Evolutionary conservation across 2,329 filamentous ascomycete species (phyloP).

Genomic region (Incumbomyces lentus): DNA sequence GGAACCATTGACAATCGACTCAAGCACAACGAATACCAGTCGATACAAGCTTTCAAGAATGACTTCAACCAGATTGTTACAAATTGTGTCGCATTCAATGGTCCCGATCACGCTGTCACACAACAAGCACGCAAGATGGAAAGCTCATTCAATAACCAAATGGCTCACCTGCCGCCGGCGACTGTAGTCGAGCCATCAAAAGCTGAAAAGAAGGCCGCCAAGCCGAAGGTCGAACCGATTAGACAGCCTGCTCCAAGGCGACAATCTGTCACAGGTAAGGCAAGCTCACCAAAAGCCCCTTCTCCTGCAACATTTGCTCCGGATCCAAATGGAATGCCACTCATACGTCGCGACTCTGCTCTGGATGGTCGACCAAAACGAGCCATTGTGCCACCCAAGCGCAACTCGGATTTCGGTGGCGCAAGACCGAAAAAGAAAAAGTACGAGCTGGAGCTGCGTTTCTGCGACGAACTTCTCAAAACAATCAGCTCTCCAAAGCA

Average conservation of each 20-base stretch:
- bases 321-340: constrained; percentile 64
- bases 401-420: constrained; percentile 77
- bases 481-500: constrained; percentile 71
- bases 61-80: constrained; percentile 69
- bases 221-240: constrained; percentile 25
- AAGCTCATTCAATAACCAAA: constrained; percentile 49
- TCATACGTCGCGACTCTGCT: constrained; percentile 76
- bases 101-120: constrained; percentile 62
- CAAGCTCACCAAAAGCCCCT: constrained; percentile 37
- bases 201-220: constrained; percentile 50
- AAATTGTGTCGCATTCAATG: constrained; percentile 78
- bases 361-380: constrained; percentile 80
- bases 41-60: constrained; percentile 59
- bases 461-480: constrained; percentile 70
- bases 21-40: constrained; percentile 58
- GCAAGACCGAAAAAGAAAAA: constrained; percentile 86
- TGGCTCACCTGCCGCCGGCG: constrained; percentile 46
- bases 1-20: constrained; percentile 70
- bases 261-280: constrained; percentile 36
- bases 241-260: constrained; percentile 38
- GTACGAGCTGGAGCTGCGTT: constrained; percentile 76
- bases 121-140: constrained; percentile 53
- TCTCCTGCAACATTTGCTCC: constrained; percentile 59
- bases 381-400: constrained; percentile 84
- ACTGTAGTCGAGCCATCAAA: constrained; percentile 50